Evolutionary conservation across 768 basidiomycete genomes (phyloP), one percentile per base, ranked within the genome.

Genomic region (Lyophyllum shimeji): DNA sequence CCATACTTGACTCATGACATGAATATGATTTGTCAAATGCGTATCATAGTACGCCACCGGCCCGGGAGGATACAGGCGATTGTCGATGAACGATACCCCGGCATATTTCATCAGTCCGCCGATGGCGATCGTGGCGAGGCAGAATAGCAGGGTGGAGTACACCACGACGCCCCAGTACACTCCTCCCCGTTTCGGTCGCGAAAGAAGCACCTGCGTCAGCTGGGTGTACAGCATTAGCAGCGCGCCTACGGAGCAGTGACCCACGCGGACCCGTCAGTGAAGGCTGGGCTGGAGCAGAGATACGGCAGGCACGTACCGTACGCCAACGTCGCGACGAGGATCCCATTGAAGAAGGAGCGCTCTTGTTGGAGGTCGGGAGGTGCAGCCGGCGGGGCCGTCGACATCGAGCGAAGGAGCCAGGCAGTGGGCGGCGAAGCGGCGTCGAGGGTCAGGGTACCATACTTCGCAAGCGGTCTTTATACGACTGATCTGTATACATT

Each of bases 1-100:
- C 64, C 62, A 55, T 11, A 63, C 50, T 58, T 63, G 64, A 23
- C 59, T 61, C 64, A 65, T 59, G 7, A 63, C 43, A 23, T 65
- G 50, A 15, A 54, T 51, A 15, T 52, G 53, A 33, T 65, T 53
- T 18, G 31, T 37, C 44, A 57, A 42, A 58, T 59, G 42, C 9
- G 9, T 18, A 1, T 34, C 7, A 24, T 50, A 58, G 51, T 51
- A 65, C 9, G 40, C 50, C 6, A 42, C 21, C 2, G 61, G 59
- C 9, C 55, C 57, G 1, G 4, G 27, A 9, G 18, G 18, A 12
- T 46, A 29, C 34, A 21, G 24, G 13, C 53, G 57, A 25, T 65
- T 48, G 18, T 63, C 52, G 24, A 65, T 23, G 29, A 59, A 63
- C 12, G 57, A 45, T 9, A 55, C 33, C 49, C 63, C 60, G 6